Evolutionary conservation across 2,329 filamentous ascomycete species (phyloP).

Genomic region (Rutstroemia sp.): DNA sequence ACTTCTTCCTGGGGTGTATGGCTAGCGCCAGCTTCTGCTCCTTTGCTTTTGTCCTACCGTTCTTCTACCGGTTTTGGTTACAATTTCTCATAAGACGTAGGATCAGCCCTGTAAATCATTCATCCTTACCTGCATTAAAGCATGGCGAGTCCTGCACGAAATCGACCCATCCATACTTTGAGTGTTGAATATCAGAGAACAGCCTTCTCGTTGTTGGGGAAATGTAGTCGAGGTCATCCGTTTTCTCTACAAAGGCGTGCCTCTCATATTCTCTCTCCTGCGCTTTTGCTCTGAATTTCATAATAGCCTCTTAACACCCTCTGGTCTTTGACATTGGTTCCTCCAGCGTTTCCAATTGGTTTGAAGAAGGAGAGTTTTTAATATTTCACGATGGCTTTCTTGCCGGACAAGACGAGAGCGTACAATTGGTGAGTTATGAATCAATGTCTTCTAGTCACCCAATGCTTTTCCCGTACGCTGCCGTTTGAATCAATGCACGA

Average conservation of each 20-base stretch:
- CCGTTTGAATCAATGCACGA: neutral
- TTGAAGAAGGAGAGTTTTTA: neutral
- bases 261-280: no score
- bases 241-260: no score
- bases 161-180: neutral
- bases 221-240: no score
- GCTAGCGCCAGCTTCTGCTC: no score
- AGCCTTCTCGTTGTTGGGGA: neutral
- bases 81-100: neutral
- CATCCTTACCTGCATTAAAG: neutral
- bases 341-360: neutral
- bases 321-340: neutral
- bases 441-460: neutral
- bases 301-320: neutral
- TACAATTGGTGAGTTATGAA: slow-evolving; percentile 3
- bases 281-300: no score
- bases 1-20: no score
- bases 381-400: neutral
- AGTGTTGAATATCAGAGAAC: neutral
- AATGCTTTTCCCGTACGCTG: neutral
- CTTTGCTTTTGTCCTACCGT: neutral
- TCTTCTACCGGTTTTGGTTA: slow-evolving; percentile 1
- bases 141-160: neutral
- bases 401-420: neutral
- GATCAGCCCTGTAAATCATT: neutral